Evolutionary conservation across 2,329 filamentous ascomycete species (phyloP), one percentile per base, ranked within the genome.

Genomic region (Ilyonectria destructans): DNA sequence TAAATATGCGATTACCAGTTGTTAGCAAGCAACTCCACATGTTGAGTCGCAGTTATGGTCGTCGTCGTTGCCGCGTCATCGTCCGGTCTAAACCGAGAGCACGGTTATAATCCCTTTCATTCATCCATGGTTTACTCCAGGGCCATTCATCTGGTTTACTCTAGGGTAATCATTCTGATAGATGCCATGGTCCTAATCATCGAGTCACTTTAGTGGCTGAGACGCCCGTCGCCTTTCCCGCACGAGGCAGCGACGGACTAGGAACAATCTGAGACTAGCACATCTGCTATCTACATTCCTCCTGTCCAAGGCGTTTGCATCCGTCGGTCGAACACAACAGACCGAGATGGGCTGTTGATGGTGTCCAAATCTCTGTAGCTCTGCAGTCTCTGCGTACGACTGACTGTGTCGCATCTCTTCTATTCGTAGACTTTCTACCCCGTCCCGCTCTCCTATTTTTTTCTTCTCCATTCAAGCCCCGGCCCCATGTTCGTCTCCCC

Each of bases 1-100:
- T 33, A 6, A 33, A 10, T 33, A 13, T 26, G 29, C 45, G 26
- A 40, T 37, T 54, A n/a, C n/a, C n/a, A n/a, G n/a, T 23, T 23
- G 23, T 23, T 23, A 4, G 23, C 23, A 23, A 23, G 23, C 56
- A 61, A 68, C 68, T 68, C 33, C 58, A 67, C 12, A 65, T 26
- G 29, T 19, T 13, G 43, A n/a, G 15, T 60, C 26, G 21, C 31
- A 9, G 31, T 33, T 33, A 33, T 33, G 9, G 12, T 33, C 31
- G 12, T 9, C 31, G 3, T 9, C 12, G 31, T 33, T 33, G 31
- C 31, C 31, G 12, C 12, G 31, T 33, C 31, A 33, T 33, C 31
- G 8, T 33, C 12, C 12, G 6, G 31, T 6, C 1, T 6, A 12
- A 9, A 33, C 31, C 2, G 31, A 9, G 31, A 33, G 9, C 31